Evolutionary conservation across 176 grass and related monocot genomes (phyloP).

Genomic region (Oryza glaberrima): DNA sequence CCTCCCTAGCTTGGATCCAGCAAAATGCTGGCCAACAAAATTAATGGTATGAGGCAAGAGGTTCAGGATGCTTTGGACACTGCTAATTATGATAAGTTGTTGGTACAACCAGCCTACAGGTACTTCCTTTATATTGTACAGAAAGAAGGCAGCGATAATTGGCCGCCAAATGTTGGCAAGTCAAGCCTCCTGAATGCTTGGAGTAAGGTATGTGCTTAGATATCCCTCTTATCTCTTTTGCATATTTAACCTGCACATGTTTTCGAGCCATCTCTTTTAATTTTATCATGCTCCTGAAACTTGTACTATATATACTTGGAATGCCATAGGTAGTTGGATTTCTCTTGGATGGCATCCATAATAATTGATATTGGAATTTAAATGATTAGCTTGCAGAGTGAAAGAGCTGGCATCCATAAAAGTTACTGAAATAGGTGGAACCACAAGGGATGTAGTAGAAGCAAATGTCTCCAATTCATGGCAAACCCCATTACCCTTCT

Average conservation of each 20-base stretch:
- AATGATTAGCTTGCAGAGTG: slow-evolving; percentile 96
- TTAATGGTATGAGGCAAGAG: slow-evolving; percentile 66
- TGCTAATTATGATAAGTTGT: slow-evolving; percentile 88
- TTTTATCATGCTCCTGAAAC: neutral
- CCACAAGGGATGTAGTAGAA: slow-evolving; percentile 89
- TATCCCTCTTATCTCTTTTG: slow-evolving; percentile 9
- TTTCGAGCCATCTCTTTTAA: neutral
- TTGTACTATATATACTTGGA: too few species aligned
- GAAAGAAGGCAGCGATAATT: slow-evolving; percentile 82
- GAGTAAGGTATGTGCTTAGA: slow-evolving; percentile 76
- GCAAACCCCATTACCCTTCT: slow-evolving; percentile 82
- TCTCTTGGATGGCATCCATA: slow-evolving; percentile 17
- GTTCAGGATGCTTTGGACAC: slow-evolving; percentile 83
- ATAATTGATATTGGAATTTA: slow-evolving; percentile 65
- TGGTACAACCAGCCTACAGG: slow-evolving; percentile 81
- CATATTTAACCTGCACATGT: neutral
- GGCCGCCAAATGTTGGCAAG: slow-evolving; percentile 90
- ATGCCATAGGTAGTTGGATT: neutral
- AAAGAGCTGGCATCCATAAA: slow-evolving; percentile 53
- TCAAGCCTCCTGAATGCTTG: slow-evolving; percentile 94
- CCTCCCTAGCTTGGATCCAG: slow-evolving; percentile 59
- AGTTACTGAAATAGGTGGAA: slow-evolving; percentile 89
- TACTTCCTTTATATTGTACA: slow-evolving; percentile 29
- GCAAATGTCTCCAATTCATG: slow-evolving; percentile 74
- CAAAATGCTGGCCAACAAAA: slow-evolving; percentile 56